Evolutionary conservation across 2,329 filamentous ascomycete species (phyloP).

Genomic region (Penicillium sp.): DNA sequence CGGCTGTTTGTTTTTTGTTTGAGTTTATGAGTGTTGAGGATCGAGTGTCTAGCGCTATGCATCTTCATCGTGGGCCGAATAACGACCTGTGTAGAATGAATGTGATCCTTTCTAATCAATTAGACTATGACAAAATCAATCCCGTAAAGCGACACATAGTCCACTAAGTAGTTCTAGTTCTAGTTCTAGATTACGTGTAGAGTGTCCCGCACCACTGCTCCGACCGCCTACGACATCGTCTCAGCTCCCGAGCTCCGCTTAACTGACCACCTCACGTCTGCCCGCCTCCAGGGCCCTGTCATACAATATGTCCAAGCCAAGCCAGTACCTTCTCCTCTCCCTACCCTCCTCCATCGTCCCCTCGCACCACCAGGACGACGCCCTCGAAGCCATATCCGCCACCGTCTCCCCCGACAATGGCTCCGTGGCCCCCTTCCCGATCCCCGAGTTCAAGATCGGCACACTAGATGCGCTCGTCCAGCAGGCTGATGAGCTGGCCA

Average conservation of each 20-base stretch:
- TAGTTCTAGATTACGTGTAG: background rate
- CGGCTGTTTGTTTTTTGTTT: conserved; percentile 9
- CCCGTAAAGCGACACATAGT: background rate
- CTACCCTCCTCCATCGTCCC: conserved; percentile 82
- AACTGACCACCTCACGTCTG: conserved; percentile 6
- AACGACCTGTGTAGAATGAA: conserved; percentile 8
- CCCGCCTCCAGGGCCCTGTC: conserved; percentile 14
- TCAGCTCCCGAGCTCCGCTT: conserved; percentile 15
- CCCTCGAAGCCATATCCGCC: conserved; percentile 67
- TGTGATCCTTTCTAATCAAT: background rate
- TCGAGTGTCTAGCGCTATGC: conserved; percentile 16
- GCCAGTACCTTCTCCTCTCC: conserved; percentile 80
- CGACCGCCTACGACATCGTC: conserved; percentile 27
- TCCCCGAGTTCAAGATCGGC: conserved; percentile 96
- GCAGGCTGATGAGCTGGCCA: conserved; percentile 89
- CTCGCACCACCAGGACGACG: conserved; percentile 72
- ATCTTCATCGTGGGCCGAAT: conserved; percentile 10
- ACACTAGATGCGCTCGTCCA: conserved; percentile 91
- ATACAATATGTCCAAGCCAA: conserved; percentile 39
- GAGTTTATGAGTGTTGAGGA: conserved; percentile 7
- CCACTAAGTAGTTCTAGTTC: background rate
- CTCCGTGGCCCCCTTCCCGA: conserved; percentile 67
- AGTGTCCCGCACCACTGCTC: conserved; percentile 16
- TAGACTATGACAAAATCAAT: background rate
- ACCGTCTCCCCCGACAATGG: conserved; percentile 71